Base-by-base conservation (phyloP, 2,329 filamentous ascomycete species). In the Juglanconis sp. region DNA sequence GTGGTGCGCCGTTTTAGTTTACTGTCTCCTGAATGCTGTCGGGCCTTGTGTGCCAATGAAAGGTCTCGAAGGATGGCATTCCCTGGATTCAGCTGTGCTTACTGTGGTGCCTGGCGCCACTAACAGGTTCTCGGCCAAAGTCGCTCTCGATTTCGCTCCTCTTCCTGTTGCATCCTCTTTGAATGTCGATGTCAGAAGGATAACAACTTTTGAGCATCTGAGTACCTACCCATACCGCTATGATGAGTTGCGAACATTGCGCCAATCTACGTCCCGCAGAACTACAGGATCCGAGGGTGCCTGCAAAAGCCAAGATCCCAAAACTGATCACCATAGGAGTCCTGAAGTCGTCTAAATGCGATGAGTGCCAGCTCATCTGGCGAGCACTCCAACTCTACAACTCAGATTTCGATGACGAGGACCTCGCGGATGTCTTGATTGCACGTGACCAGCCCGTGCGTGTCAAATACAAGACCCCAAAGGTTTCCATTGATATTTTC, bases 331-430 rank as follows among this genome's bases (percentile, higher is more conserved):
- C 9, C 11, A 17, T 52, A 10, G 50, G 50, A 30, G 38, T 36
- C 38, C 4, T 57, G 38, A 52, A 9, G 7, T 52, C 38, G 32
- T 51, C 55, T n/a, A 15, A 35, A 7, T 57, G 55, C 34, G 55
- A 51, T 3, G 48, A 52, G 31, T 51, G 48, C 13, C 55, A 44
- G 7, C 40, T 57, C 5, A 47, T 57, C 36, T 57, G 55, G 55
- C 32, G 32, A 46, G 48, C 48, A n/a, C 36, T 57, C 1, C 55
- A 35, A 5, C 35, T 24, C 4, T 46, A 51, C 17, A 11, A 35
- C 10, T 51, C 48, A 24, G 24, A 13, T 3, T 51, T 35, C 46
- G 42, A 46, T 2, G 55, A 57, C 31, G n/a, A 57, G 13, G 49
- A 50, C 17, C 30, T 50, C 17, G 55, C 51, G 3, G 47, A 57